Evolutionary conservation across 805 yeast genomes (phyloP).

Genomic region (Ogataea nonfermentans): DNA sequence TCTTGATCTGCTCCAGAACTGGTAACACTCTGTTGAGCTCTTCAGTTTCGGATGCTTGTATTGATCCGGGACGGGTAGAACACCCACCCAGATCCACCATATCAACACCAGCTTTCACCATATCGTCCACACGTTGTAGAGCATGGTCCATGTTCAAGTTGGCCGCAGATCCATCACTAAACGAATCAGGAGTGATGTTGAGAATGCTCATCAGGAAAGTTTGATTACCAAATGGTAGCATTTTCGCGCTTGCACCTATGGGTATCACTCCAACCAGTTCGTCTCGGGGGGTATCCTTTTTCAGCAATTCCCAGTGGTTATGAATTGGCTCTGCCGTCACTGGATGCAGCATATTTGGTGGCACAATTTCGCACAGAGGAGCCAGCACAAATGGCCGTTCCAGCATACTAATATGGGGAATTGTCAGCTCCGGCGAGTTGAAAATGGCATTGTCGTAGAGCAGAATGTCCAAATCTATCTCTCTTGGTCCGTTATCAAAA

Average conservation of each 20-base stretch:
- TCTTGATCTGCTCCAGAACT: conserved; percentile 59
- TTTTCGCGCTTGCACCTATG: conserved; percentile 12
- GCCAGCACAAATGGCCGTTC: conserved; percentile 87
- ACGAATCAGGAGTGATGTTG: conserved; percentile 92
- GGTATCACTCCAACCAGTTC: conserved; percentile 53
- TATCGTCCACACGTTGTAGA: conserved; percentile 43
- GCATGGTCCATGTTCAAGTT: conserved; percentile 39
- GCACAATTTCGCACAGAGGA: conserved; percentile 80
- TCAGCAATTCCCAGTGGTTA: conserved; percentile 55
- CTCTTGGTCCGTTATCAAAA: conserved; percentile 88
- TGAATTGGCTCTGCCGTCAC: conserved; percentile 80
- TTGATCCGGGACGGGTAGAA: conserved; percentile 85
- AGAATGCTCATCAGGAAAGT: conserved; percentile 84
- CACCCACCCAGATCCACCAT: conserved; percentile 94
- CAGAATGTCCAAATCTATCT: conserved; percentile 85
- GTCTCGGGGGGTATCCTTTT: conserved; percentile 24
- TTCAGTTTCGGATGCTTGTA: conserved; percentile 56
- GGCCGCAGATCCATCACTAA: conserved; percentile 79
- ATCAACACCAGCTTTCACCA: conserved; percentile 61
- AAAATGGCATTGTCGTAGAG: conserved; percentile 61
- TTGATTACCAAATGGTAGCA: conserved; percentile 20
- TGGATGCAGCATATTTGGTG: conserved; percentile 71
- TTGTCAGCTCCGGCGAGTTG: conserved; percentile 55
- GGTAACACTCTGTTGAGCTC: conserved; percentile 74
- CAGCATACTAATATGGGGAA: conserved; percentile 87